Conservation (phyloP, 768 basidiomycete genomes). For the Erythrobasidium yunnanense region DNA sequence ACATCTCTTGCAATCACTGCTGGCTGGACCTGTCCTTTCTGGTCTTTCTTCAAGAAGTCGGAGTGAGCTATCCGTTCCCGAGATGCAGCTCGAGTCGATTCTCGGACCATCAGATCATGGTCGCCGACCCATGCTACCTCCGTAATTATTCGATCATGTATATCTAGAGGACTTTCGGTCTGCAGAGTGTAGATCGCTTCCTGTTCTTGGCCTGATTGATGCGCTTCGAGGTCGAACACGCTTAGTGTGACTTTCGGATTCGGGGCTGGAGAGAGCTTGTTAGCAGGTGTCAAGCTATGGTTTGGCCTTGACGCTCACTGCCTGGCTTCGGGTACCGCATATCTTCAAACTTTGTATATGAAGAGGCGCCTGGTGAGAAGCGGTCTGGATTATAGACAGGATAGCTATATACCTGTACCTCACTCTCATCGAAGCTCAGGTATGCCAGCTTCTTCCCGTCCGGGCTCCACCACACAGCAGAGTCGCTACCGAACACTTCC, state of each 20-base stretch:
- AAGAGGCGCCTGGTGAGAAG: slow-evolving; percentile 20
- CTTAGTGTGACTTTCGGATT: slow-evolving; percentile 77
- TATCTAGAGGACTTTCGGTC: neutral
- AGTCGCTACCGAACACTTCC: slow-evolving; percentile 65
- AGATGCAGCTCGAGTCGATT: slow-evolving; percentile 72
- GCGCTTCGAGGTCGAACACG: slow-evolving; percentile 64
- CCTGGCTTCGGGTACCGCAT: slow-evolving; percentile 84
- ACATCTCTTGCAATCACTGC: slow-evolving; percentile 59
- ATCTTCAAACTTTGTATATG: slow-evolving; percentile 39
- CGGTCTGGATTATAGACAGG: slow-evolving; percentile 63
- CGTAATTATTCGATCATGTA: slow-evolving; percentile 57
- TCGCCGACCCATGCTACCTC: slow-evolving; percentile 84
- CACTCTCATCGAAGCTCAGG: slow-evolving; percentile 75
- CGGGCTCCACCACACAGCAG: slow-evolving; percentile 85
- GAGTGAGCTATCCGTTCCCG: slow-evolving; percentile 71
- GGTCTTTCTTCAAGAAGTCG: slow-evolving; percentile 44
- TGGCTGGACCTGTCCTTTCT: slow-evolving; percentile 31
- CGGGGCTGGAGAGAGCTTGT: slow-evolving; percentile 35
- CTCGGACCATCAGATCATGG: slow-evolving; percentile 64
- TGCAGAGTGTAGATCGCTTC: neutral
- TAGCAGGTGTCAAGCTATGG: neutral
- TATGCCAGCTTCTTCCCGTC: slow-evolving; percentile 62
- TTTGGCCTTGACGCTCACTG: slow-evolving; percentile 43
- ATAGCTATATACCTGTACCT: slow-evolving; percentile 72
- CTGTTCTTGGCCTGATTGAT: slow-evolving; percentile 46